Conservation (phyloP, 2,329 filamentous ascomycete genomes). For the Xylaria sp. region DNA sequence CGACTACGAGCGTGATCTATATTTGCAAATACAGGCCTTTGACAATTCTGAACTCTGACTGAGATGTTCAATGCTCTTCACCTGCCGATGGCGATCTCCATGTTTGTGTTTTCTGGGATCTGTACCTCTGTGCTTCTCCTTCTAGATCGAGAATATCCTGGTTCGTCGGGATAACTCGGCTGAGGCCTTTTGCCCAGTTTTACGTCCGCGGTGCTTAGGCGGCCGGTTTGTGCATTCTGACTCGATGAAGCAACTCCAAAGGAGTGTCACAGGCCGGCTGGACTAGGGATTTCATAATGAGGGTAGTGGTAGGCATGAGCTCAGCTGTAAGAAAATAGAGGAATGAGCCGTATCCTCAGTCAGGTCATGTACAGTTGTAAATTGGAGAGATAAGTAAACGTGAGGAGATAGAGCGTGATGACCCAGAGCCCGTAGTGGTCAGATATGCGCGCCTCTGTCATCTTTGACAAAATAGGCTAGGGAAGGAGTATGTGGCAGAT, state of each 20-base stretch:
- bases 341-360: too few relatives aligned
- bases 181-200: constrained; percentile 45
- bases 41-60: constrained; percentile 58
- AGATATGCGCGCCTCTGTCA: constrained; percentile 43
- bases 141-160: constrained; percentile 51
- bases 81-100: constrained; percentile 39
- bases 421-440: constrained; percentile 36
- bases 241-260: too few relatives aligned
- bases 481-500: constrained; percentile 50
- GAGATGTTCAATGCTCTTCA: constrained; percentile 54
- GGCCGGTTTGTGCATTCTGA: too few relatives aligned
- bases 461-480: constrained; percentile 48
- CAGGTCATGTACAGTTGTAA: too few relatives aligned
- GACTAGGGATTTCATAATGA: too few relatives aligned
- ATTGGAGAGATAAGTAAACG: too few relatives aligned
- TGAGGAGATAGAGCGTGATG: too few relatives aligned
- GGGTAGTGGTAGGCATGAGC: too few relatives aligned
- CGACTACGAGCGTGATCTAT: background rate
- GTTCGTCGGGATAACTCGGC: constrained; percentile 50
- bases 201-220: constrained; percentile 5
- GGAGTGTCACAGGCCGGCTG: too few relatives aligned
- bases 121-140: constrained; percentile 53
- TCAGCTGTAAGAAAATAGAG: too few relatives aligned
- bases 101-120: constrained; percentile 47
- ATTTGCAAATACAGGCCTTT: constrained; percentile 50